Base-by-base conservation (phyloP, 441 rosid genomes). In the Aleurites moluccanus region DNA sequence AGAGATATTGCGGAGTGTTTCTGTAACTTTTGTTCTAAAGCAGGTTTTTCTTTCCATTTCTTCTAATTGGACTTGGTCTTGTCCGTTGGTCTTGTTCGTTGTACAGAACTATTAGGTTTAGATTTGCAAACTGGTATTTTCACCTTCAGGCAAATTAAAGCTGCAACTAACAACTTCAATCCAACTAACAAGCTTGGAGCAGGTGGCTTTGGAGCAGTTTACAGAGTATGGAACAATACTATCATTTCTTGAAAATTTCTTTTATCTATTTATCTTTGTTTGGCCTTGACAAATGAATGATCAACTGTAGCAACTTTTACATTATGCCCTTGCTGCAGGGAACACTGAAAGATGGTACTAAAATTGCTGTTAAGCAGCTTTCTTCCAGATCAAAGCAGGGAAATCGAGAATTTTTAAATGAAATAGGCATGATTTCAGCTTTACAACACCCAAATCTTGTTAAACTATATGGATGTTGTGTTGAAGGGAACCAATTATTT, bases 201-300 rank as follows among this genome's bases (percentile, higher is more conserved):
- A 85, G 98, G 96, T 67, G 97, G 96, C 75, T 93, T 93, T 56
- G 97, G 97, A 65, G 73, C 97, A 59, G 98, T 93, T 0, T 90
- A 87, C 81, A 91, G 90, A 90, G 98, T 92, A 74, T 69, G 49
- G 2, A 4, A 16, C 23, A 61, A 9, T 6, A 30, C 30, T 23
- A 10, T 35, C 27, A 44, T 56, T 33, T 14, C 45, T 56, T 63
- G 8, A 14, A n/a, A 56, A 25, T 11, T 61, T 2, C 16, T 61
- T 55, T 30, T 6, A 30, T 6, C 14, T 49, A 35, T 55, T 10
- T 13, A 49, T 75, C 27, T 10, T 10, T 16, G 7, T 25, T 10
- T 28, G 38, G 25, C 11, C 40, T 53, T 23, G 18, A 35, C 18
- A 44, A 33, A 4, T n/a, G 62, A 21, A 20, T 20, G n/a, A 20